phyloP scores from a whole-genome alignment of 176 grass and related monocot genomes.

The Phoenix roebelenii region DNA sequence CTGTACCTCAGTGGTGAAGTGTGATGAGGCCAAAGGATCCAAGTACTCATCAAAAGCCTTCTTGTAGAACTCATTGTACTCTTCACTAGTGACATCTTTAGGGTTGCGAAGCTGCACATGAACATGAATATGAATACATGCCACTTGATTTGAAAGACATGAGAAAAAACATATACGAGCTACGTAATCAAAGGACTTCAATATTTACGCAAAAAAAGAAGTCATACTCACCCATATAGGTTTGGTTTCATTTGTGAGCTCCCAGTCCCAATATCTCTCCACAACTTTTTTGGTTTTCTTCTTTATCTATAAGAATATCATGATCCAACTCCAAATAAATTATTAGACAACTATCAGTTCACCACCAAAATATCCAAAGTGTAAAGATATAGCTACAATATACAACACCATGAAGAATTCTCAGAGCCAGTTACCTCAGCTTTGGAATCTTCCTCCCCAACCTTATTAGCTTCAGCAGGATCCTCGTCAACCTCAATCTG shows the following conservation, averaged over 20 bases:
- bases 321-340: too few relatives aligned
- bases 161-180: too few relatives aligned
- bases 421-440: conserved; percentile 46
- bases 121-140: background rate
- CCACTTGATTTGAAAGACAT: too few relatives aligned
- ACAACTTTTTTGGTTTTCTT: conserved; percentile 88
- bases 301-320: conserved; percentile 34
- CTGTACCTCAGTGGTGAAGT: conserved; percentile 90
- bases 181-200: too few relatives aligned
- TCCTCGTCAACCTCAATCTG: conserved; percentile 91
- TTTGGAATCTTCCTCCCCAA: conserved; percentile 43
- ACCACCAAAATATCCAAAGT: too few relatives aligned
- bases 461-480: conserved; percentile 56
- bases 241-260: conserved; percentile 91
- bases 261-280: conserved; percentile 98
- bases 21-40: conserved; percentile 76
- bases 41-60: conserved; percentile 89
- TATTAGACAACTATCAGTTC: too few relatives aligned
- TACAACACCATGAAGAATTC: background rate
- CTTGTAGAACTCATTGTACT: conserved; percentile 98
- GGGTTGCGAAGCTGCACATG: conserved; percentile 59
- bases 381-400: too few relatives aligned
- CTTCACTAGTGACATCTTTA: conserved; percentile 72
- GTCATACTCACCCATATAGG: conserved; percentile 74
- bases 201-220: background rate